Percentiles rank a stretch among this genome's conserved stretches.
phyloP scores from a whole-genome alignment of 148 eudicot genomes.

The Vaccinium macrocarpon region DNA sequence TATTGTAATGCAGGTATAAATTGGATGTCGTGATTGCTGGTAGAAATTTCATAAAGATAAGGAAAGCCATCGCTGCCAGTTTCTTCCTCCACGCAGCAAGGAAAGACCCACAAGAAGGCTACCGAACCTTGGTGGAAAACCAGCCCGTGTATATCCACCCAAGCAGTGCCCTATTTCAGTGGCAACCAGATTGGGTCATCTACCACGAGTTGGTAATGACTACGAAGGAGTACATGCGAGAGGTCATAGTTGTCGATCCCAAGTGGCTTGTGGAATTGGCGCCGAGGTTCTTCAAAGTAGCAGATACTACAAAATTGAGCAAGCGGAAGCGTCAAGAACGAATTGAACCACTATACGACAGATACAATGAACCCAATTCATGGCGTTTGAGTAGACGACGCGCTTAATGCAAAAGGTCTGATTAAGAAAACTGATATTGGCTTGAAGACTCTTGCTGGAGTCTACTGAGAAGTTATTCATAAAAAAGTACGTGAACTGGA shows the following conservation, averaged over 20 bases:
- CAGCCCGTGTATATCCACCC: slow-evolving; percentile 1
- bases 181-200: slow-evolving; percentile 96
- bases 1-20: slow-evolving; percentile 58
- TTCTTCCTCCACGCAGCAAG: slow-evolving; percentile 89
- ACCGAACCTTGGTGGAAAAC: neutral
- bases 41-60: slow-evolving; percentile 66
- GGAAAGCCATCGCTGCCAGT: slow-evolving; percentile 79
- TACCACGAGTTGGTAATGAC: slow-evolving; percentile 98
- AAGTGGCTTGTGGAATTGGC: slow-evolving; percentile 38
- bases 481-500: neutral
- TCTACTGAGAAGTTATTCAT: neutral
- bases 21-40: slow-evolving; percentile 83
- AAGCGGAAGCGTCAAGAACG: slow-evolving; percentile 97
- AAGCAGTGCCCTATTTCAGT: slow-evolving; percentile 55
- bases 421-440: too few relatives aligned
- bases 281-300: slow-evolving; percentile 81
- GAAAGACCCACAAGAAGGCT: slow-evolving; percentile 93
- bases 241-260: slow-evolving; percentile 76
- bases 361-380: slow-evolving; percentile 94
- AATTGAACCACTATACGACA: slow-evolving; percentile 85
- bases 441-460: too few relatives aligned
- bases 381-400: slow-evolving; percentile 95
- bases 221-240: slow-evolving; percentile 97
- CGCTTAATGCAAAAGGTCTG: too few relatives aligned
- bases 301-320: slow-evolving; percentile 92